A percentile compares a stretch with the other conserved stretches of the same genome.
phyloP scores from a whole-genome alignment of 371 early-diverging fungal species.

The Mucor saturninus region DNA sequence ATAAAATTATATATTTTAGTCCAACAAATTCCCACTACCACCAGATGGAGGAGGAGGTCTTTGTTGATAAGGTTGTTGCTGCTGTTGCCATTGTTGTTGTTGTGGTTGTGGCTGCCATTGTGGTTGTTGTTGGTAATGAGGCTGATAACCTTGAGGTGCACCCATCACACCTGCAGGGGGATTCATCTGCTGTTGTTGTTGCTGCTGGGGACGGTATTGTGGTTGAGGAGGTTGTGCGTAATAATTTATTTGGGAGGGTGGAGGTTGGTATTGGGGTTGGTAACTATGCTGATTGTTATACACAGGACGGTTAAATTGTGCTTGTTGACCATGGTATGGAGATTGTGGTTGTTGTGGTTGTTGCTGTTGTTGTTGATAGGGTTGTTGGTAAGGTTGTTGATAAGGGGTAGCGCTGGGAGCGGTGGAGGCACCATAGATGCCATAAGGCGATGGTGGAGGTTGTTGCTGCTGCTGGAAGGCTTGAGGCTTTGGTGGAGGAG shows the following conservation, averaged over 20 bases:
- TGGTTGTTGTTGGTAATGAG: conserved; percentile 13
- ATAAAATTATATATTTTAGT: neutral
- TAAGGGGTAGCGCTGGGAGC: conserved; percentile 6
- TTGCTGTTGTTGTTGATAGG: conserved; percentile 11
- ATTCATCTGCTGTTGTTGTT: neutral
- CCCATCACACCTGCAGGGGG: neutral
- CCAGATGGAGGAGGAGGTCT: conserved; percentile 14
- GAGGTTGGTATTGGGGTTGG: conserved; percentile 36
- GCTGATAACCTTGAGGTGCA: conserved; percentile 12
- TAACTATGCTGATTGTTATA: conserved; percentile 11
- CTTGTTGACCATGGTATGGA: conserved; percentile 28
- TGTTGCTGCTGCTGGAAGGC: conserved; percentile 19
- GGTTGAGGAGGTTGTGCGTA: conserved; percentile 10
- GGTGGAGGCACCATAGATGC: conserved; percentile 13
- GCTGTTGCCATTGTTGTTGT: conserved; percentile 26
- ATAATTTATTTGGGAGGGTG: conserved; percentile 30
- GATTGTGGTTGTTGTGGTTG: conserved; percentile 28
- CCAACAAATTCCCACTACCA: conserved; percentile 17
- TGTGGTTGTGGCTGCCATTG: conserved; percentile 32
- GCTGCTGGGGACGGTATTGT: conserved; percentile 8
- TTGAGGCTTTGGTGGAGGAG: conserved; percentile 33
- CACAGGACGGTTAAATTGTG: conserved; percentile 22
- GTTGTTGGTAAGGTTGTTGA: conserved; percentile 30
- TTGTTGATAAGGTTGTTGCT: conserved; percentile 27
- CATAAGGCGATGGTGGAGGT: conserved; percentile 10